These are phyloP conservation scores for Bipolaris victoriae DNA, from an alignment of 2,329 filamentous ascomycete genomes.

Conservation along the genomic window DNA sequence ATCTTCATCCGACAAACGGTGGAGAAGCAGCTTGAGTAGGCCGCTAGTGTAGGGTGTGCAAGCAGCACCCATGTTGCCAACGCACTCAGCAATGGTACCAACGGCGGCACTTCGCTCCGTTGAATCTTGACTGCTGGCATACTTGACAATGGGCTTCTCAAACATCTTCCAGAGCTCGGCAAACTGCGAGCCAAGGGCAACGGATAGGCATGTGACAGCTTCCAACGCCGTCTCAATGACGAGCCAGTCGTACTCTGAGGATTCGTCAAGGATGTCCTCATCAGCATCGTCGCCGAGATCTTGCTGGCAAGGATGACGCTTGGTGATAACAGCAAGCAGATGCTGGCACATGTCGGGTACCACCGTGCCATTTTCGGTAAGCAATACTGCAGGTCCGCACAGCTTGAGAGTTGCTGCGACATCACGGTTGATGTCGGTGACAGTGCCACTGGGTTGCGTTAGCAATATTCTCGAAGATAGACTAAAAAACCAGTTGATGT, in stretches of 20 bases:
- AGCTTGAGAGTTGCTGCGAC: slow-evolving; percentile 88
- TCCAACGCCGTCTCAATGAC: slow-evolving; percentile 94
- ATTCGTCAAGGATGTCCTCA: slow-evolving; percentile 70
- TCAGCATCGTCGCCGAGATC: slow-evolving; percentile 82
- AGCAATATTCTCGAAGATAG: slow-evolving; percentile 21
- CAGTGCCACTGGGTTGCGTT: slow-evolving; percentile 68
- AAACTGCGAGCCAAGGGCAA: slow-evolving; percentile 81
- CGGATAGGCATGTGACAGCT: slow-evolving; percentile 82
- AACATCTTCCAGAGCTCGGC: slow-evolving; percentile 94
- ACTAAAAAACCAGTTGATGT: slow-evolving; percentile 43
- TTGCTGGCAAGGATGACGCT: slow-evolving; percentile 90
- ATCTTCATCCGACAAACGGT: slow-evolving; percentile 88
- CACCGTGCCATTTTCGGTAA: slow-evolving; percentile 67
- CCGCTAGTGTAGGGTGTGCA: slow-evolving; percentile 80
- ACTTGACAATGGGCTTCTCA: slow-evolving; percentile 88
- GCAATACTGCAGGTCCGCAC: slow-evolving; percentile 84
- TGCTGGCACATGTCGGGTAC: slow-evolving; percentile 78
- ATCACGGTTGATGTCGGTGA: slow-evolving; percentile 95
- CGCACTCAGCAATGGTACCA: slow-evolving; percentile 89
- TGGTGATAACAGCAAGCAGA: slow-evolving; percentile 79
- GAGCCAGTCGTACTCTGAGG: slow-evolving; percentile 97
- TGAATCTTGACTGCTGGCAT: slow-evolving; percentile 81
- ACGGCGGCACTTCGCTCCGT: slow-evolving; percentile 89
- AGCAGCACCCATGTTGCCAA: slow-evolving; percentile 80
- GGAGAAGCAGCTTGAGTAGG: slow-evolving; percentile 80